Evolutionary conservation across 1,284 basidiomycete genomes (phyloP).

Genomic region (Cystobasidium slooffiae): DNA sequence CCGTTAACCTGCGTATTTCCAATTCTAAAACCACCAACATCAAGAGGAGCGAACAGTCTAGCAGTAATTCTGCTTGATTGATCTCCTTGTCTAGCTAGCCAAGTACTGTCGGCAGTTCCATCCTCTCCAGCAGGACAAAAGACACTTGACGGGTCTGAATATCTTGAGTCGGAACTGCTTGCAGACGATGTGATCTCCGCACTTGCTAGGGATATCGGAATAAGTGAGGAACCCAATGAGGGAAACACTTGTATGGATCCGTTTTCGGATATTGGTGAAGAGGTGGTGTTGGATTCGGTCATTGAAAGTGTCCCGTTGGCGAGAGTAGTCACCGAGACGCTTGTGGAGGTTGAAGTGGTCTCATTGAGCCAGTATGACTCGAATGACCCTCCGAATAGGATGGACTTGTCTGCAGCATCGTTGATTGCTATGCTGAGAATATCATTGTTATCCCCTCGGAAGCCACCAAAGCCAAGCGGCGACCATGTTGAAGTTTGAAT

Average conservation of each 20-base stretch:
- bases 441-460: slow-evolving; percentile 68
- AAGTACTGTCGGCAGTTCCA: slow-evolving; percentile 73
- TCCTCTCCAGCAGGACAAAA: slow-evolving; percentile 82
- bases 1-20: slow-evolving; percentile 84
- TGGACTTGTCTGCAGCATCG: slow-evolving; percentile 72
- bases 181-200: slow-evolving; percentile 69
- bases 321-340: slow-evolving; percentile 61
- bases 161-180: slow-evolving; percentile 68
- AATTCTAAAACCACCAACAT: slow-evolving; percentile 77
- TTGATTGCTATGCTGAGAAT: slow-evolving; percentile 58
- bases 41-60: slow-evolving; percentile 71
- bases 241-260: slow-evolving; percentile 79
- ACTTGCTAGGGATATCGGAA: slow-evolving; percentile 75
- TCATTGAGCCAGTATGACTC: slow-evolving; percentile 47
- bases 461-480: slow-evolving; percentile 76
- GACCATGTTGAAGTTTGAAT: slow-evolving; percentile 69
- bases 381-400: slow-evolving; percentile 89
- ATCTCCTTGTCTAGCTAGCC: slow-evolving; percentile 77
- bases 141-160: slow-evolving; percentile 71
- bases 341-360: slow-evolving; percentile 62
- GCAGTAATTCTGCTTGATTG: slow-evolving; percentile 72
- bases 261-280: slow-evolving; percentile 63
- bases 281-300: slow-evolving; percentile 23
- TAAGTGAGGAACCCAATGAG: slow-evolving; percentile 80
- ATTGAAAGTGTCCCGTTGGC: slow-evolving; percentile 44